phyloP scores from a whole-genome alignment of 139 green algal species.

The Trebouxia sp. region DNA sequence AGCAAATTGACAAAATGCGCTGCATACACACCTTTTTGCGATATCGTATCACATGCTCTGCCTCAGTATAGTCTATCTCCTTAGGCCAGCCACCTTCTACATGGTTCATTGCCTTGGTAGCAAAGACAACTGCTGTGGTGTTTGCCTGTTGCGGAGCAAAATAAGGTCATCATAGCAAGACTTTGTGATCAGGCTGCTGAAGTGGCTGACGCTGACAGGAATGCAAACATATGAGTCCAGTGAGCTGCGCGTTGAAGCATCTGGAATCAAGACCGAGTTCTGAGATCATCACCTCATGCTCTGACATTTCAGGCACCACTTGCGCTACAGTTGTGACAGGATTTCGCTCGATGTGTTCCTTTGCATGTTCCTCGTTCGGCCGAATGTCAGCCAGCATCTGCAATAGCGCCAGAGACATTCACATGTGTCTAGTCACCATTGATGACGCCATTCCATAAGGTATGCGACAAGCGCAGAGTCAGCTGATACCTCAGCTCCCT shows the following conservation, averaged over 20 bases:
- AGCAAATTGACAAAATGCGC: too few species aligned
- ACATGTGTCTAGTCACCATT: conserved; percentile 2
- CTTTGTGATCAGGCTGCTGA: not conserved
- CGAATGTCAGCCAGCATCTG: conserved; percentile 86
- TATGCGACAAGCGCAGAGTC: not conserved
- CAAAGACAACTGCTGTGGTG: conserved; percentile 73
- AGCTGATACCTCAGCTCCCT: conserved; percentile 65
- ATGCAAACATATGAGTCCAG: too few species aligned
- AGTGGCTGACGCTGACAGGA: not conserved
- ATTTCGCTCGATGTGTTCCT: conserved; percentile 73
- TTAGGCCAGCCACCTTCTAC: conserved; percentile 93
- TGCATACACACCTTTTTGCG: conserved; percentile 47
- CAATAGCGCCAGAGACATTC: not conserved
- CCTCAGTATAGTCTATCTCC: conserved; percentile 89
- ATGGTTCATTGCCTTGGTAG: conserved; percentile 80
- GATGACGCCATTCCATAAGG: not conserved
- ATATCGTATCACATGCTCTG: conserved; percentile 84
- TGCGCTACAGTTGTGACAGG: conserved; percentile 72
- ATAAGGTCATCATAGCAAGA: too few species aligned
- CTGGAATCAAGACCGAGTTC: too few species aligned
- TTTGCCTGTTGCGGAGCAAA: conserved; percentile 75
- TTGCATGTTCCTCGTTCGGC: conserved; percentile 81
- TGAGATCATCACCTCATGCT: conserved; percentile 84
- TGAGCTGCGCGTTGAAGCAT: too few species aligned
- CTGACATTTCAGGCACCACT: conserved; percentile 80